A percentile compares a stretch with the other conserved stretches of the same genome.
These are phyloP conservation scores for Tolypocladium pustulatum DNA, from an alignment of 2,329 filamentous ascomycete genomes.

Conservation along the genomic window DNA sequence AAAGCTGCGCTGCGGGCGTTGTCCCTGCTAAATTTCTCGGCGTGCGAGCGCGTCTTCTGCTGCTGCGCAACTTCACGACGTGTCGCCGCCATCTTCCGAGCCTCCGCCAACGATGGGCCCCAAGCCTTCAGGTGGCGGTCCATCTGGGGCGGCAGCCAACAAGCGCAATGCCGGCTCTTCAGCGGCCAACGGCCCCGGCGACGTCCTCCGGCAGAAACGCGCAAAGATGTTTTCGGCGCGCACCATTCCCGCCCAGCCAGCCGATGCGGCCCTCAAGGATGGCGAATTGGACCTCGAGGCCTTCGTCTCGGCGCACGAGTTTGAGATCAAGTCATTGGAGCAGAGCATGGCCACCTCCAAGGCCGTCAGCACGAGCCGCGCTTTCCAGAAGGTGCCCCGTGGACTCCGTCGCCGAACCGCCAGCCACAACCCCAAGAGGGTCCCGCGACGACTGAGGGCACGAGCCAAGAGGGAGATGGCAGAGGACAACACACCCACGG, in stretches of 20 bases:
- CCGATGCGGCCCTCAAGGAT: constrained; percentile 44
- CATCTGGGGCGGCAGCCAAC: constrained; percentile 11
- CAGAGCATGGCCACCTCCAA: constrained; percentile 71
- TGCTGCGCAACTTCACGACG: neutral
- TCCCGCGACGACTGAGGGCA: constrained; percentile 65
- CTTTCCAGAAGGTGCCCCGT: constrained; percentile 85
- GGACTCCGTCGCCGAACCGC: constrained; percentile 78
- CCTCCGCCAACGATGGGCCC: constrained; percentile 15
- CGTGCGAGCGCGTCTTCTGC: neutral
- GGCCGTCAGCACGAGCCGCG: constrained; percentile 49
- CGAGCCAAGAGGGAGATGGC: constrained; percentile 66
- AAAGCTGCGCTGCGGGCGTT: neutral
- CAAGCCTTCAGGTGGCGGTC: constrained; percentile 13
- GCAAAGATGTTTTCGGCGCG: constrained; percentile 35
- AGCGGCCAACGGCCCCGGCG: constrained; percentile 12
- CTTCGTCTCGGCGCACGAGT: constrained; percentile 78
- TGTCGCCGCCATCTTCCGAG: constrained; percentile 4
- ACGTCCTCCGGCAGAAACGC: constrained; percentile 28
- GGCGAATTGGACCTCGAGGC: constrained; percentile 78
- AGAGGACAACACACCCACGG: constrained; percentile 82
- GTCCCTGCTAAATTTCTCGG: neutral
- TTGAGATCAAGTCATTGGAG: constrained; percentile 79
- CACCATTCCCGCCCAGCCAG: constrained; percentile 38
- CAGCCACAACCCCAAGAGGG: constrained; percentile 86
- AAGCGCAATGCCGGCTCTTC: constrained; percentile 15